Conservation (phyloP, 352 stramenopile genomes). For the Globisporangium rhizosaccharum region DNA sequence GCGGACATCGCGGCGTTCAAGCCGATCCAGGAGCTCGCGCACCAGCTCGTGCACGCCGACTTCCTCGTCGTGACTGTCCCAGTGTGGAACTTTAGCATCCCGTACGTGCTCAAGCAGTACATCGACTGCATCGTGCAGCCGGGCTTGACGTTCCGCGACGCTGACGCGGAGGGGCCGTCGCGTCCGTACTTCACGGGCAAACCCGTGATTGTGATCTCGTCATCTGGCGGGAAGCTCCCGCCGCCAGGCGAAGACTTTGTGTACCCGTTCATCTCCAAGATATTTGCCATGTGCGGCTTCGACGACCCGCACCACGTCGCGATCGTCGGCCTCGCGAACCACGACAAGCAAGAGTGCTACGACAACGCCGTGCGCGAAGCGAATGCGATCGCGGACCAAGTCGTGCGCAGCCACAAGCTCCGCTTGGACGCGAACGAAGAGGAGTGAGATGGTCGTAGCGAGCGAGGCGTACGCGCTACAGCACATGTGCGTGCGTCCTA, state of each 20-base stretch:
- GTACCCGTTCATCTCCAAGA: slow-evolving; percentile 63
- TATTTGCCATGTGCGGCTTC: slow-evolving; percentile 75
- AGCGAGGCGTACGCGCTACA: not conserved
- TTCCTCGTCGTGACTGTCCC: slow-evolving; percentile 72
- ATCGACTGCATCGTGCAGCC: slow-evolving; percentile 77
- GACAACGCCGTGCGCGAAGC: slow-evolving; percentile 47
- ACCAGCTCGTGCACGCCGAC: slow-evolving; percentile 63
- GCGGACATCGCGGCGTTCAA: slow-evolving; percentile 50
- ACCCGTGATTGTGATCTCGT: slow-evolving; percentile 70
- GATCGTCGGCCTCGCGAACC: slow-evolving; percentile 51
- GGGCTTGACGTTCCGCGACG: slow-evolving; percentile 62
- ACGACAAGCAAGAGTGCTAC: slow-evolving; percentile 63
- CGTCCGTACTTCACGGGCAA: slow-evolving; percentile 53
- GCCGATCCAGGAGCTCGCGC: slow-evolving; percentile 54
- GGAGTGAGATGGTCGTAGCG: not conserved
- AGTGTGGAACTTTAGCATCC: slow-evolving; percentile 76
- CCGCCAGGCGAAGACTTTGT: slow-evolving; percentile 57
- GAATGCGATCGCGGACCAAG: slow-evolving; percentile 51
- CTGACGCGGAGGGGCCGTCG: slow-evolving; percentile 48
- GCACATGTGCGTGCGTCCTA: not conserved
- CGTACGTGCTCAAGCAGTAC: slow-evolving; percentile 81
- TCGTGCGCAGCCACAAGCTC: slow-evolving; percentile 54
- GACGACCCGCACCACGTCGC: slow-evolving; percentile 59
- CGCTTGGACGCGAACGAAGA: slow-evolving; percentile 36
- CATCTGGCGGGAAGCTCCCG: slow-evolving; percentile 58